Evolutionary conservation across 805 yeast genomes (phyloP).

Genomic region (Hemisphaericaspora nanyangensis): DNA sequence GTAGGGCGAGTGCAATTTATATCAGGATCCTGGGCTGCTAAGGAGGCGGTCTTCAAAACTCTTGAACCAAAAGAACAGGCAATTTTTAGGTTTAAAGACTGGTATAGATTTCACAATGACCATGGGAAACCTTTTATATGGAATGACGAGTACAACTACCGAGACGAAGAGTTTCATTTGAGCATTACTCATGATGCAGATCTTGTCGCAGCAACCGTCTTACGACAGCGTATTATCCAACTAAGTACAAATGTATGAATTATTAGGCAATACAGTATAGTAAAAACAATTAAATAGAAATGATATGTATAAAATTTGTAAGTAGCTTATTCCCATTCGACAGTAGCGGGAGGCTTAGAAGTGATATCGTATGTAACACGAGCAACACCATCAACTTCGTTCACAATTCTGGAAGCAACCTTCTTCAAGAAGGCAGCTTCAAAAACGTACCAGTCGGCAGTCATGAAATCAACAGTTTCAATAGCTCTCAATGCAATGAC

Average conservation of each 20-base stretch:
- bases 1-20: constrained; percentile 29
- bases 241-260: no score
- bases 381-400: constrained; percentile 98
- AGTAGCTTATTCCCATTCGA: constrained; percentile 86
- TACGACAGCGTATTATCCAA: constrained; percentile 29
- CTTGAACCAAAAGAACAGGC: constrained; percentile 47
- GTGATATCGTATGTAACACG: constrained; percentile 98
- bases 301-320: neutral
- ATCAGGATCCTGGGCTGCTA: constrained; percentile 66
- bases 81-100: constrained; percentile 51
- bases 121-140: constrained; percentile 44
- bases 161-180: constrained; percentile 47
- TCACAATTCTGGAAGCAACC: constrained; percentile 93
- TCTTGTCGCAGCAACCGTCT: constrained; percentile 51
- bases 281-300: neutral
- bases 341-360: constrained; percentile 99
- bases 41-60: constrained; percentile 70
- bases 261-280: neutral
- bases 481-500: constrained; percentile 98
- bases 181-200: constrained; percentile 67
- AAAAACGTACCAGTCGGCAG: constrained; percentile 98
- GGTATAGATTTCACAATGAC: constrained; percentile 47
- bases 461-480: constrained; percentile 97
- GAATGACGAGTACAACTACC: constrained; percentile 21
- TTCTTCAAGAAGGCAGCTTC: constrained; percentile 88